These are phyloP conservation scores for Coemansia sp. DNA, from an alignment of 192 early-diverging fungal genomes.

Conservation along the genomic window DNA sequence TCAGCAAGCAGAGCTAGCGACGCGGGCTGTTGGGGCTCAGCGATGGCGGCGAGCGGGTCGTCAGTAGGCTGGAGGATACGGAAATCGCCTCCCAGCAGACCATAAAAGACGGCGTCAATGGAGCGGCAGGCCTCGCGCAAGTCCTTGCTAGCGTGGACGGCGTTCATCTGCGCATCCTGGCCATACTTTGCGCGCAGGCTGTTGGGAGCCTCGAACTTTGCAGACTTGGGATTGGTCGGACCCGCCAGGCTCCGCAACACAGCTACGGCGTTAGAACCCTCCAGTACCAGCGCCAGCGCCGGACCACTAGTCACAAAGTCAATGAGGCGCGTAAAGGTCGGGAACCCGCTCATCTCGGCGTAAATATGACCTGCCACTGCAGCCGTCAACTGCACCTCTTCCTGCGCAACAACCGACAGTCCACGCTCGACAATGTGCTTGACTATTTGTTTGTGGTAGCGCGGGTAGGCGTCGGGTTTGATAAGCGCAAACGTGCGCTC, in stretches of 20 bases:
- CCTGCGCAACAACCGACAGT: conserved; percentile 38
- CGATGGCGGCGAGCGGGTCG: conserved; percentile 24
- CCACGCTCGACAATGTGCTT: conserved; percentile 35
- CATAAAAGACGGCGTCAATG: conserved; percentile 43
- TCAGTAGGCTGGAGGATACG: conserved; percentile 22
- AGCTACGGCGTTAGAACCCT: conserved; percentile 49
- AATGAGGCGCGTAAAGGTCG: conserved; percentile 45
- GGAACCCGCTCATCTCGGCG: conserved; percentile 30
- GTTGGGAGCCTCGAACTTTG: conserved; percentile 47
- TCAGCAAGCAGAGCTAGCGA: background rate
- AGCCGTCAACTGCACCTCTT: conserved; percentile 39
- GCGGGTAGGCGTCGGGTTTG: conserved; percentile 52
- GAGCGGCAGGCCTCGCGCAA: conserved; percentile 18
- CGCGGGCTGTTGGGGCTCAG: background rate
- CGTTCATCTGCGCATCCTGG: conserved; percentile 57
- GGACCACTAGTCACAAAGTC: conserved; percentile 60
- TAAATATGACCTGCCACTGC: conserved; percentile 32
- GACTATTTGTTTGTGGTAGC: conserved; percentile 31
- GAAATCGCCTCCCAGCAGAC: conserved; percentile 32
- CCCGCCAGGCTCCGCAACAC: conserved; percentile 55
- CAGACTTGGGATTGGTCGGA: conserved; percentile 55
- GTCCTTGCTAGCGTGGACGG: conserved; percentile 60
- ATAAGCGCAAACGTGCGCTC: conserved; percentile 54
- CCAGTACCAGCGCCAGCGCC: conserved; percentile 50
- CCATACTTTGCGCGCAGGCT: conserved; percentile 61